phyloP scores from a whole-genome alignment of 108 stramenopile species.

The Ochromonas danica region DNA sequence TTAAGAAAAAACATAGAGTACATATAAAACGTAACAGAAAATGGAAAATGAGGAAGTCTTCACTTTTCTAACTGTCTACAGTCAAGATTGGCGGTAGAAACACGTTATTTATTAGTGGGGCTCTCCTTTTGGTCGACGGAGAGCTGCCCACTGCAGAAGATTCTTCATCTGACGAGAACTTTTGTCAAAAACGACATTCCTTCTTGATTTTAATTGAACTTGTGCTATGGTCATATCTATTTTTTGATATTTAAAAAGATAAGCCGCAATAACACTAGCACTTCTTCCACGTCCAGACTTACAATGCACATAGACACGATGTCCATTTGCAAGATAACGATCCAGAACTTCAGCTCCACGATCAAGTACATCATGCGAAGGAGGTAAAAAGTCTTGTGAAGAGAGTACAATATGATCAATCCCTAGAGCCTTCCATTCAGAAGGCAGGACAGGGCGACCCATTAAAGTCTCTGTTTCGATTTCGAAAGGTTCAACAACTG shows the following conservation, averaged over 20 bases:
- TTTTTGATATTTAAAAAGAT: neutral
- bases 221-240: neutral
- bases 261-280: neutral
- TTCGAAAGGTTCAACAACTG: constrained; percentile 10
- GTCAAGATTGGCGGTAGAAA: too few relatives aligned
- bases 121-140: too few relatives aligned
- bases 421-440: neutral
- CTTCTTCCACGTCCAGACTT: constrained; percentile 1
- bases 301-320: constrained; percentile 7
- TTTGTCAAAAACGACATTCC: neutral
- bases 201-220: neutral
- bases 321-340: neutral
- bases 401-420: neutral
- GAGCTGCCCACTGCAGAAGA: too few relatives aligned
- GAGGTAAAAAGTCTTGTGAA: constrained; percentile 18
- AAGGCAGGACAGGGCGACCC: neutral
- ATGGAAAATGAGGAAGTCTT: too few relatives aligned
- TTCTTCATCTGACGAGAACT: neutral
- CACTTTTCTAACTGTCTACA: too few relatives aligned
- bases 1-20: too few relatives aligned
- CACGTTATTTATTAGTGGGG: too few relatives aligned
- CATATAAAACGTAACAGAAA: too few relatives aligned
- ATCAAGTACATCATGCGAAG: neutral
- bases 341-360: neutral
- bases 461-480: neutral